Evolutionary conservation across 768 basidiomycete species (phyloP), one percentile per base, ranked within the genome.

Genomic region (Phlegmacium glaucopus): DNA sequence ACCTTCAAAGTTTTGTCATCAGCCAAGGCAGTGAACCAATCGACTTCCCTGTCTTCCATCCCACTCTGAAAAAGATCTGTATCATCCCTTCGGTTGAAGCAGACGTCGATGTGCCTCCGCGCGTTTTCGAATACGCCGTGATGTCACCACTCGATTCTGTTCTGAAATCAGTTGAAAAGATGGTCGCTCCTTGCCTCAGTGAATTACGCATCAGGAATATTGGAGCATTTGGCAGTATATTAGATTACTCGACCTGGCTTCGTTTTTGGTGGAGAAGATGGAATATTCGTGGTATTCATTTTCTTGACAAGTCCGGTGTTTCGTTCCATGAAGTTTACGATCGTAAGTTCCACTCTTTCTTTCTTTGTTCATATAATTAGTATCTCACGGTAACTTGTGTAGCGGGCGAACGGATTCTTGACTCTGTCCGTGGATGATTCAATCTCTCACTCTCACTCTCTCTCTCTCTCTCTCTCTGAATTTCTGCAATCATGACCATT

Each of bases 31-130:
- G 62, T 42, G 52, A 64, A 58, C 43, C 52, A 2, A 47, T 64
- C 15, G 43, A 57, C 9, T 58, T 74, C 6, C 68, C 69, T 1
- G 53, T 58, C 6, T 63, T 60, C n/a, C 74, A 76, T 44, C 66
- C 70, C 2, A 53, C 65, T 0, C 51, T 77, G 3, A 54, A 61
- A 34, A 66, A 69, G n/a, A 74, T 77, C 13, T 74, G 73, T 29
- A 68, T 77, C 42, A 60, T 67, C 15, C 75, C 76, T n/a, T 54
- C 64, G 27, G 61, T 65, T 32, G 75, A 74, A 16, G 61, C 73
- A 18, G 30, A 58, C 6, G 60, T 69, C 9, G 58, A 54, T 1
- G 72, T 72, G 2, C 76, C 74, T 1, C 44, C 51, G 8, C 62
- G 61, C 18, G 59, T 74, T 37, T 75, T 71, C 39, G 53, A 58